Conservation (phyloP, 2,329 filamentous ascomycete species). For the Macroventuria anomochaeta region DNA sequence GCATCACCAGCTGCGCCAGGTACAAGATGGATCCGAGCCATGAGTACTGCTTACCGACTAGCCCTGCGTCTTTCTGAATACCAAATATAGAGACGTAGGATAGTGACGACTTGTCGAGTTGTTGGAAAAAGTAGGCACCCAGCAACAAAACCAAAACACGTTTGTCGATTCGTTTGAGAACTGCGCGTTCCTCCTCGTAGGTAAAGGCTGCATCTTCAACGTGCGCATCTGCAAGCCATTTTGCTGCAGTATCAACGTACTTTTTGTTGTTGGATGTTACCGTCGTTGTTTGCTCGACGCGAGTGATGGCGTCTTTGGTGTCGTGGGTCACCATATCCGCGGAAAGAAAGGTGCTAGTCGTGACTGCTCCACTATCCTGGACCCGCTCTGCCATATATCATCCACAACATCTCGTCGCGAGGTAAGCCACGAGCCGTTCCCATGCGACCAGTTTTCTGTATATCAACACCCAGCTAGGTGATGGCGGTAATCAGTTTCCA, state of each 20-base stretch:
- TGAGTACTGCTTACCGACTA: conserved; percentile 59
- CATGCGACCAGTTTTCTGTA: neutral
- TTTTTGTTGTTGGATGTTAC: neutral
- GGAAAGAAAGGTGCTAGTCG: neutral
- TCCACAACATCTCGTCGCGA: no score
- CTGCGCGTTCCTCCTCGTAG: conserved; percentile 59
- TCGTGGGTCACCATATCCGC: conserved; percentile 1
- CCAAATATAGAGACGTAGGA: conserved; percentile 60
- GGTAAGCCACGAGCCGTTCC: no score
- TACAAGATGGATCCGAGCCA: conserved; percentile 69
- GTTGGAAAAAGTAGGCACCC: conserved; percentile 67
- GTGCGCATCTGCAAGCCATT: conserved; percentile 53
- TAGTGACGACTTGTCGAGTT: conserved; percentile 57
- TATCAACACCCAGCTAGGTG: neutral
- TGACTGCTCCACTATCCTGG: neutral
- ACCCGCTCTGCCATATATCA: neutral
- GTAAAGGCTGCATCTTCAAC: conserved; percentile 51
- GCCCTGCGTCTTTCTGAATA: conserved; percentile 55
- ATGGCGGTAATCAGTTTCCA: neutral
- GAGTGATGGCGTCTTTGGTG: conserved; percentile 25
- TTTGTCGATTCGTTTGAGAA: conserved; percentile 58
- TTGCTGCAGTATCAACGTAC: conserved; percentile 53
- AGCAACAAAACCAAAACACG: conserved; percentile 61
- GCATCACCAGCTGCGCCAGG: conserved; percentile 61
- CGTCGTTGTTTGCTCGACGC: conserved; percentile 19